Evolutionary conservation across 192 early-diverging fungal species (phyloP), one percentile per base, ranked within the genome.

Genomic region (Podila minutissima): DNA sequence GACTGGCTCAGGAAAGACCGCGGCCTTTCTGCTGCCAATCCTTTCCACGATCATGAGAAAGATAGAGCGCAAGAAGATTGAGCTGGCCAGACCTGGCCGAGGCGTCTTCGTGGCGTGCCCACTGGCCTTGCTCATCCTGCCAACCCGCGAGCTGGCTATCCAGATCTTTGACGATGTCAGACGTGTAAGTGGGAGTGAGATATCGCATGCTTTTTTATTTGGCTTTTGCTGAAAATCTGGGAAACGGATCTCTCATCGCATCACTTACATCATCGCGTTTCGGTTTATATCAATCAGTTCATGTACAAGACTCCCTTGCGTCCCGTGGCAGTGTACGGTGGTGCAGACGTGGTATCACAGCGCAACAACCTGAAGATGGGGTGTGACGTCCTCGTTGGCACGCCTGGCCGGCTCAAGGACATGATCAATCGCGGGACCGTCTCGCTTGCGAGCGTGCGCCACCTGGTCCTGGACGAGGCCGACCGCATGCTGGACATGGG

Each of bases 401-500:
- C 97, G 10, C 97, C 97, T 58, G 97, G 97, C 60, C 90, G 97
- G 71, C 88, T 98, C 41, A 91, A 91, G 64, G 97, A 99, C 65
- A 90, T 98, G 79, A 88, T 98, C 57, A 92, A 97, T 71, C 91
- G 95, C 58, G 91, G 91, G 8, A 84, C 89, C 65, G 75, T 98
- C 57, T 90, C 91, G 26, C 90, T 99, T 31, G 66, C 82, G 24
- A 84, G 86, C 72, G 91, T 98, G 83, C 87, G 89, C 65, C 88
- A 87, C 74, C 83, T 91, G 31, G 85, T 94, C 15, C 86, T 95
- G 51, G 94, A 96, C 83, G 94, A 96, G 77, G 94, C 94, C n/a
- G 94, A 94, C 82, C 93, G 95, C 58, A 96, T 96, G 95, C 88
- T 99, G 79, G 97, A 98, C 79, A 98, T 98, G 97, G 97, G 97